Conservation (phyloP, 129 eudicot genomes). For the carrot (Daucus carota) region DH1_v3.0 NC_030382.2:27077001-27077500, state of each 20-base stretch:
- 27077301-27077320: slow-evolving; percentile 57
- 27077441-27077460: slow-evolving; percentile 32
- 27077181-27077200: slow-evolving; percentile 76
- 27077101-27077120: background rate
- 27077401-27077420: slow-evolving; percentile 80
- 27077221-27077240: slow-evolving; percentile 47
- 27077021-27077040: too few relatives aligned
- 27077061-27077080: background rate
- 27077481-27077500: background rate
- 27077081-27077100: background rate
- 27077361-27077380: slow-evolving; percentile 51
- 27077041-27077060: background rate
- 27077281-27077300: slow-evolving; percentile 66
- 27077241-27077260: slow-evolving; percentile 39
- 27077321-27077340: slow-evolving; percentile 30
- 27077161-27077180: slow-evolving; percentile 70
- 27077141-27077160: slow-evolving; percentile 70
- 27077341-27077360: slow-evolving; percentile 51
- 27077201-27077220: slow-evolving; percentile 76
- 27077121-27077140: background rate
- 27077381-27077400: slow-evolving; percentile 66
- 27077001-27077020: too few relatives aligned
- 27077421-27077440: slow-evolving; percentile 52
- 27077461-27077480: background rate
- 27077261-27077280: slow-evolving; percentile 68